phyloP scores from a whole-genome alignment of 2,329 filamentous ascomycete genomes.

The Colletotrichum shisoi region DNA sequence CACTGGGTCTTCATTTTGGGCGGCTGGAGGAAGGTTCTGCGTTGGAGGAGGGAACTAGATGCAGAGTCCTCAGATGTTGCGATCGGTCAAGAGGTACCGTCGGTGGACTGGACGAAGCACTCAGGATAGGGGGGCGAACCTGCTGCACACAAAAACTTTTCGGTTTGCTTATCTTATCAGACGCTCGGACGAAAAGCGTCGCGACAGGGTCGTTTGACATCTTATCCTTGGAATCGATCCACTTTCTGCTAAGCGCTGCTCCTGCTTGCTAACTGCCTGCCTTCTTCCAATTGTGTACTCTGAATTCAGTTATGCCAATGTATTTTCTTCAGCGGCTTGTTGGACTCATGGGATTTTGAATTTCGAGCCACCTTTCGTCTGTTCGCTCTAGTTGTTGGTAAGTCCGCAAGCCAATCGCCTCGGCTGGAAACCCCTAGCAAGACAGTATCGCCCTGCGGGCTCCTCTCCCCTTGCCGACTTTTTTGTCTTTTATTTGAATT shows the following conservation, averaged over 20 bases:
- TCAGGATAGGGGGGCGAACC: slow-evolving; percentile 23
- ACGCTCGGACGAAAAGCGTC: slow-evolving; percentile 8
- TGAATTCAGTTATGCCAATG: neutral
- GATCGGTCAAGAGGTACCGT: slow-evolving; percentile 31
- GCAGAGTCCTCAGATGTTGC: slow-evolving; percentile 38
- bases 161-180: slow-evolving; percentile 44
- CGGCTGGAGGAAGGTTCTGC: slow-evolving; percentile 30
- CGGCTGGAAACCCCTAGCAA: too few relatives aligned
- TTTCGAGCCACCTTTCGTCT: neutral
- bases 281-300: neutral
- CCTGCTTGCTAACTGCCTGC: too few relatives aligned
- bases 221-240: neutral
- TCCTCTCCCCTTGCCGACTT: neutral
- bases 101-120: slow-evolving; percentile 26
- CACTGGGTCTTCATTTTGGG: slow-evolving; percentile 41
- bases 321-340: too few relatives aligned
- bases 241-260: neutral
- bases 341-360: too few relatives aligned
- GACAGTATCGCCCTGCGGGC: neutral
- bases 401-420: neutral
- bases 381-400: too few relatives aligned
- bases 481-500: slow-evolving; percentile 8
- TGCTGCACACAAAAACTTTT: slow-evolving; percentile 38
- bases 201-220: slow-evolving; percentile 3
- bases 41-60: slow-evolving; percentile 15